These are phyloP conservation scores for Capronia americana DNA, from an alignment of 2,329 filamentous ascomycete species.

Conservation along the genomic window DNA sequence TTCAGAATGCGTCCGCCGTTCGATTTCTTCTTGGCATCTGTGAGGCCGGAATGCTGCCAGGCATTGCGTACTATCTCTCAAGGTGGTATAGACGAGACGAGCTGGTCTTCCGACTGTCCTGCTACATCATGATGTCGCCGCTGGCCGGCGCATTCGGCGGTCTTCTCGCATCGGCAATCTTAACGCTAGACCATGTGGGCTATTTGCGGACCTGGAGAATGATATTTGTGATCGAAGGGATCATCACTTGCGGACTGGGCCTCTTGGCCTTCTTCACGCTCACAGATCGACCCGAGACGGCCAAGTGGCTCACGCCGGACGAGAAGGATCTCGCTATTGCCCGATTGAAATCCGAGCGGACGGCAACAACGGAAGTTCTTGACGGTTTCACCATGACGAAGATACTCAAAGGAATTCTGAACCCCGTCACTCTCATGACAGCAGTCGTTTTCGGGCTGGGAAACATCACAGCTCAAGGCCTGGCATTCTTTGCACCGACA, in stretches of 20 bases:
- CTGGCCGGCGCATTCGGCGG: constrained; percentile 75
- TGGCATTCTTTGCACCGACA: constrained; percentile 73
- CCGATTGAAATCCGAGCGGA: constrained; percentile 71
- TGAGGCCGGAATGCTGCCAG: constrained; percentile 75
- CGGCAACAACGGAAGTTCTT: constrained; percentile 66
- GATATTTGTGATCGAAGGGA: constrained; percentile 75
- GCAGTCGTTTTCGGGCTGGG: constrained; percentile 67
- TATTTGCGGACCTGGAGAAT: constrained; percentile 67
- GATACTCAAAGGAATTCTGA: constrained; percentile 66
- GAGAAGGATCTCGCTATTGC: constrained; percentile 71
- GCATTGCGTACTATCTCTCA: constrained; percentile 70
- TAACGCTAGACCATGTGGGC: constrained; percentile 67
- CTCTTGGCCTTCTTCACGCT: constrained; percentile 68
- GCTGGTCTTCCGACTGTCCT: constrained; percentile 68
- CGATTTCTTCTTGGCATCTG: constrained; percentile 66
- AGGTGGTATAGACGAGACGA: constrained; percentile 68
- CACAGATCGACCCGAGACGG: constrained; percentile 72
- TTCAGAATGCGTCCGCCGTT: constrained; percentile 62
- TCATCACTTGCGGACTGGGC: constrained; percentile 64
- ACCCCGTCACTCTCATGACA: constrained; percentile 65
- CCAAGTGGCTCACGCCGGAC: constrained; percentile 67
- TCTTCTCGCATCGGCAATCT: constrained; percentile 68
- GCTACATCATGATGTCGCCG: constrained; percentile 74
- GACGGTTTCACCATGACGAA: constrained; percentile 68
- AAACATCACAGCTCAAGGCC: constrained; percentile 73